Conservation (phyloP, 129 eudicot genomes). For the Flaveria linearis region DNA sequence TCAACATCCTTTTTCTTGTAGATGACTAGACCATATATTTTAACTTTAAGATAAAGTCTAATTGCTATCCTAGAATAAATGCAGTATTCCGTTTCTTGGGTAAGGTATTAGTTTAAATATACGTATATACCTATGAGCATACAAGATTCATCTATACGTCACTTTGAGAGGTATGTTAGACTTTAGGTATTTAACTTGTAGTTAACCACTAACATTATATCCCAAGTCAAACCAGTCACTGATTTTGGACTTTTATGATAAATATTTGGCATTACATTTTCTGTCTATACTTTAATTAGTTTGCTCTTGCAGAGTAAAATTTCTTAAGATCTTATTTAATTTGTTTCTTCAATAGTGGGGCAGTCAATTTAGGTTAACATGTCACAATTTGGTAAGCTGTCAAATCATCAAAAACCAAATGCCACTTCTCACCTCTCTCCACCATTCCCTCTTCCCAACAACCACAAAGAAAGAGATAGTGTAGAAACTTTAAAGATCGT, state of each 20-base stretch:
- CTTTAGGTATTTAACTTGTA: conserved; percentile 11
- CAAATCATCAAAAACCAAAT: conserved; percentile 29
- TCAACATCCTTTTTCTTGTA: not conserved
- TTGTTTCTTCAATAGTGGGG: conserved; percentile 20
- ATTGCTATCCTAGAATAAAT: not conserved
- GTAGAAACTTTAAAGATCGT: not conserved
- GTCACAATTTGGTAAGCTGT: conserved; percentile 41
- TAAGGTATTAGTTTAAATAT: not conserved
- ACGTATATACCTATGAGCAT: not conserved
- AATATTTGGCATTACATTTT: conserved; percentile 1
- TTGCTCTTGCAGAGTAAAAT: conserved; percentile 11
- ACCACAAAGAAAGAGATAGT: conserved; percentile 26
- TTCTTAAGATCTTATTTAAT: conserved; percentile 7
- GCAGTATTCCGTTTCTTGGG: conserved; percentile 2
- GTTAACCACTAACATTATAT: not conserved
- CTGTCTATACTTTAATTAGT: not conserved
- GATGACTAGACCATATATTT: not conserved
- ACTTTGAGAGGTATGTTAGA: conserved; percentile 7
- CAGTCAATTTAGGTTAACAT: conserved; percentile 21
- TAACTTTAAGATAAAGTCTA: not conserved
- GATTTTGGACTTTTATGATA: not conserved
- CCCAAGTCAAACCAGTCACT: not conserved
- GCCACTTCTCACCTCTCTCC: conserved; percentile 31
- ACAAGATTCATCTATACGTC: not conserved
- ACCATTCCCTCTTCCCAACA: conserved; percentile 26